A percentile compares a stretch with the other conserved stretches of the same genome.
phyloP scores from a whole-genome alignment of 345 rosid species.

The Melaleuca quinquenervia region DNA sequence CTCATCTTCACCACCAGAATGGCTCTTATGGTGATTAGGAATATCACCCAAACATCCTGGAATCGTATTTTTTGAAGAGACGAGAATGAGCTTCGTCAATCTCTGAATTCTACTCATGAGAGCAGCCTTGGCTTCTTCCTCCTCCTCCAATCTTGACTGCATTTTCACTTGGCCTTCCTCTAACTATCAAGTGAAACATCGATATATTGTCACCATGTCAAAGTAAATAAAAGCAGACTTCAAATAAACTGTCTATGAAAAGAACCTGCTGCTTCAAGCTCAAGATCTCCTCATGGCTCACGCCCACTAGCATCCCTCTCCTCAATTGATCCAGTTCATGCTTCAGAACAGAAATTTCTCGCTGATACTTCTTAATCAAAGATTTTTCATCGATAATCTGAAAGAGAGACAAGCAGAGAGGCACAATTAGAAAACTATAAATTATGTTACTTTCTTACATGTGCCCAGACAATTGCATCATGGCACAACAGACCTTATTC shows the following conservation, averaged over 20 bases:
- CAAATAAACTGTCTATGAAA: not conserved
- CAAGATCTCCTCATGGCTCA: constrained; percentile 89
- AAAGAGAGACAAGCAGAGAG: not conserved
- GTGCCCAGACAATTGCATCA: not conserved
- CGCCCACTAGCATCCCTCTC: constrained; percentile 77
- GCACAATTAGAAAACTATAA: not conserved
- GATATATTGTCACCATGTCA: not conserved
- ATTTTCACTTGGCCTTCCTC: constrained; percentile 99
- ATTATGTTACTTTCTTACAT: not conserved
- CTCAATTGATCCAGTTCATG: constrained; percentile 83
- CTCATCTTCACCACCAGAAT: constrained; percentile 59
- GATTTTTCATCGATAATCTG: constrained; percentile 99
- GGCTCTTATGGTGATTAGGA: constrained; percentile 62
- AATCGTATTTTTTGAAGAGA: constrained; percentile 80
- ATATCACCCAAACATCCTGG: constrained; percentile 58
- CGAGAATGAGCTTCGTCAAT: constrained; percentile 96
- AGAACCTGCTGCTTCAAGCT: constrained; percentile 84
- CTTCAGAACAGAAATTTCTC: constrained; percentile 86
- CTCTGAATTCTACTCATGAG: constrained; percentile 98
- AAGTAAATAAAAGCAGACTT: not conserved
- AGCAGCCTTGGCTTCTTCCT: constrained; percentile 99
- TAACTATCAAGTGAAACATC: constrained; percentile 32
- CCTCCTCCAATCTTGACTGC: constrained; percentile 99
- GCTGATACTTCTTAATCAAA: constrained; percentile 92
- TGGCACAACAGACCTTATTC: constrained; percentile 54